A percentile compares a stretch with the other conserved stretches of the same genome.
Evolutionary conservation across 345 rosid species (phyloP).

Genomic region (Iberis pinnata): DNA sequence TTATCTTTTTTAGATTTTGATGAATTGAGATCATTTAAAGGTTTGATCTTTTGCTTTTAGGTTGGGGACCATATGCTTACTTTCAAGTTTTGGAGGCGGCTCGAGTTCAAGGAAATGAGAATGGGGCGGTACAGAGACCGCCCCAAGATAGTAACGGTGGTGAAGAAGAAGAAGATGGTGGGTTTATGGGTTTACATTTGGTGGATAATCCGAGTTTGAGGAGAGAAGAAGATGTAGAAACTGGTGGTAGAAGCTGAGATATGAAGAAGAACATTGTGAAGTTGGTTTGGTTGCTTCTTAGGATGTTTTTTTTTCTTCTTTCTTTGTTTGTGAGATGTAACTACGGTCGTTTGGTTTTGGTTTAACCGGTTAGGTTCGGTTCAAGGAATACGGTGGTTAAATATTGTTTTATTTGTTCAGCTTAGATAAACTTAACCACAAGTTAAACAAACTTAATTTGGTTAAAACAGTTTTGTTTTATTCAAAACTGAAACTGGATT

Average conservation of each 20-base stretch:
- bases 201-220: constrained; percentile 27
- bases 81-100: constrained; percentile 47
- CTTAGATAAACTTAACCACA: no score
- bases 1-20: neutral
- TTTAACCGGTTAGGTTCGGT: no score
- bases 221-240: constrained; percentile 39
- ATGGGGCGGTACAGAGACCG: constrained; percentile 10
- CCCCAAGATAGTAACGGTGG: constrained; percentile 20
- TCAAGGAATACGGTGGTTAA: no score
- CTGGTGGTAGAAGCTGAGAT: constrained; percentile 34
- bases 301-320: constrained; percentile 13
- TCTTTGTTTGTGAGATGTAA: neutral
- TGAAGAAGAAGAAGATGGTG: constrained; percentile 29
- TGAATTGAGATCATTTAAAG: neutral
- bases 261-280: constrained; percentile 1
- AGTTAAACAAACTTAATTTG: no score
- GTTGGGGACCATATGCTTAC: constrained; percentile 72
- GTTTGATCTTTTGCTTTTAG: constrained; percentile 24
- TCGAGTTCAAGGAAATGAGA: constrained; percentile 18
- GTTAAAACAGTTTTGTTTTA: no score
- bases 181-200: constrained; percentile 41
- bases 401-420: no score
- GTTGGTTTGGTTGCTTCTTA: constrained; percentile 6
- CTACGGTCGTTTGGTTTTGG: no score
- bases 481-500: no score